phyloP scores from a whole-genome alignment of 1,284 basidiomycete species.

The Ustilago xerochloae region DNA sequence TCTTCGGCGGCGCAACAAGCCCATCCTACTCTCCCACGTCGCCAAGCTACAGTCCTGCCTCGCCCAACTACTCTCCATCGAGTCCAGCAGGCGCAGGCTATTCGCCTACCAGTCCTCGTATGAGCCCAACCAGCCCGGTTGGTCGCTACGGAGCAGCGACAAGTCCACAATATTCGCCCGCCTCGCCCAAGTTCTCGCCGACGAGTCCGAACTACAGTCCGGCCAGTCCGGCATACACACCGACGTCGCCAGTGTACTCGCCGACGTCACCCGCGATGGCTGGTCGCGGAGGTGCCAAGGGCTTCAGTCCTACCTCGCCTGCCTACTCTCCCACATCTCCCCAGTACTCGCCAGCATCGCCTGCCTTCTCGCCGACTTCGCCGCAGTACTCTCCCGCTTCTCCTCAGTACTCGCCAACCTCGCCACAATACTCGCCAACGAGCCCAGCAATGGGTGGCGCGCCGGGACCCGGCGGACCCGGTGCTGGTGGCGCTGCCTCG shows the following conservation, averaged over 20 bases:
- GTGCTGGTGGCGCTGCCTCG: conserved; percentile 52
- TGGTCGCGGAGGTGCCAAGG: conserved; percentile 42
- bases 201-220: conserved; percentile 59
- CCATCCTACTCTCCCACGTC: conserved; percentile 72
- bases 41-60: conserved; percentile 63
- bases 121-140: conserved; percentile 60
- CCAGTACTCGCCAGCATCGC: conserved; percentile 62
- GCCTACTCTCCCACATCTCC: conserved; percentile 64
- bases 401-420: conserved; percentile 64
- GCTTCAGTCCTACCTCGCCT: conserved; percentile 54
- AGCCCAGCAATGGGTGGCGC: conserved; percentile 53
- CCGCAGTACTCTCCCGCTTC: conserved; percentile 68
- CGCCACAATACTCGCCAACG: conserved; percentile 61
- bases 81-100: conserved; percentile 60
- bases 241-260: conserved; percentile 64
- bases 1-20: conserved; percentile 78
- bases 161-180: conserved; percentile 64
- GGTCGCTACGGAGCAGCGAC: conserved; percentile 72
- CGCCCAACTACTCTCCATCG: conserved; percentile 61
- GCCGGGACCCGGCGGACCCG: conserved; percentile 17
- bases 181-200: conserved; percentile 58
- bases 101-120: conserved; percentile 62
- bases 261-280: conserved; percentile 46
- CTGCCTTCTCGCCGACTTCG: conserved; percentile 85
- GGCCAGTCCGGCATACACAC: conserved; percentile 71